Evolutionary conservation across 139 green algal genomes (phyloP), one percentile per base, ranked within the genome.

Genomic region (Haematococcus lacustris): DNA sequence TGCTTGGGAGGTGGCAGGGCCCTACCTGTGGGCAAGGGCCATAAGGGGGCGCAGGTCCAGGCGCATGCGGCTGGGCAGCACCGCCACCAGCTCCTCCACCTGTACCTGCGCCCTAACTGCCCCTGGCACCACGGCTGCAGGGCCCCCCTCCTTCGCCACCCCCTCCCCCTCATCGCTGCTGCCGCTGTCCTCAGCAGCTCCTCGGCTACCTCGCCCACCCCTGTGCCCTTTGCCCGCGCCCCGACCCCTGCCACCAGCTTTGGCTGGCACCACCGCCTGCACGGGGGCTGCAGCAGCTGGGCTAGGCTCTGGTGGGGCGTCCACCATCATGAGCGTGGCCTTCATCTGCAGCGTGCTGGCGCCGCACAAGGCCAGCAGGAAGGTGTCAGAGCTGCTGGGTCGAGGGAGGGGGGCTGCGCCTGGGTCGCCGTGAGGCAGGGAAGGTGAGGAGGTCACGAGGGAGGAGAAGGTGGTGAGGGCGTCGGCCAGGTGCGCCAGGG

Each of bases 1-100:
- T n/a, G n/a, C n/a, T n/a, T n/a, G n/a, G n/a, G n/a, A n/a, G n/a
- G n/a, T n/a, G n/a, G n/a, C n/a, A n/a, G n/a, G n/a, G n/a, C n/a
- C n/a, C n/a, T n/a, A n/a, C n/a, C n/a, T n/a, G 53, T 63, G 53
- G 9, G 53, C 53, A 26, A 25, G 33, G 9, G 53, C 37, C 39
- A 83, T 64, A 33, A 92, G 63, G 34, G 76, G 65, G 3, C 43
- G 41, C 30, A 89, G 66, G 71, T 91, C 85, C 77, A 86, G 75
- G 2, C 47, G 26, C 2, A 51, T 39, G 3, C n/a, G 50, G 9
- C 7, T 43, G 26, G 25, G 1, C n/a, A 59, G 64, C 21, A 51
- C 37, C 35, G 13, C 21, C 62, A 40, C 51, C 68, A 66, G 53
- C 43, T 32, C 33, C 59, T 66, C 33, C 38, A 71, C 37, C 67